These are phyloP conservation scores for Aquilaria agallochum DNA, from an alignment of 441 rosid genomes.

Conservation along the genomic window DNA sequence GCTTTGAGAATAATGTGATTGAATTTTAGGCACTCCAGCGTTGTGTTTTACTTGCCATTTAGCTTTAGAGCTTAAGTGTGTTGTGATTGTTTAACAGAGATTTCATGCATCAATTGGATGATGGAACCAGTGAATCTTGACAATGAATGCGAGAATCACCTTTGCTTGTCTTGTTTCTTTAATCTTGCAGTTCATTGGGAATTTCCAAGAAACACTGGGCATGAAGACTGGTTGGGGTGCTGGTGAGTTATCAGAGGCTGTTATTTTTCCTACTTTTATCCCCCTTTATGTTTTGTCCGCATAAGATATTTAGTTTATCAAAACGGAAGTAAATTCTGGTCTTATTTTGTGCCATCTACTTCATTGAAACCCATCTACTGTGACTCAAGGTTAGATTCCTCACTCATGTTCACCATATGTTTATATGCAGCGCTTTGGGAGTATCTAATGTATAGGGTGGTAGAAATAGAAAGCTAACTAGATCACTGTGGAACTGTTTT, in stretches of 20 bases:
- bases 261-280: not conserved
- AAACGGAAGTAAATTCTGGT: not conserved
- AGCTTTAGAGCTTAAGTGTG: not conserved
- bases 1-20: not conserved
- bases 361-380: not conserved
- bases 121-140: too few species aligned
- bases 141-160: too few species aligned
- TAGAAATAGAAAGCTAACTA: too few species aligned
- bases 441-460: too few species aligned
- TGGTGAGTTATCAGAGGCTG: conserved; percentile 33
- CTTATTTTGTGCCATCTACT: not conserved
- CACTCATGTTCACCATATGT: too few species aligned
- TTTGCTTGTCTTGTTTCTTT: not conserved
- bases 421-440: too few species aligned
- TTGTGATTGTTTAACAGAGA: not conserved
- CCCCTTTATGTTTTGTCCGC: not conserved
- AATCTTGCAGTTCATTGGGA: conserved; percentile 70
- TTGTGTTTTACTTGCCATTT: not conserved
- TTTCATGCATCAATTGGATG: too few species aligned
- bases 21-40: not conserved
- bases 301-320: too few species aligned
- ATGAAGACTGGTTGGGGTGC: conserved; percentile 85
- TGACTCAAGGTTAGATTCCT: not conserved
- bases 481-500: too few species aligned
- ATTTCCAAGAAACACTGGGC: conserved; percentile 75